Base-by-base conservation (phyloP, 1,284 basidiomycete genomes). In the Ustilago hordei region DNA sequence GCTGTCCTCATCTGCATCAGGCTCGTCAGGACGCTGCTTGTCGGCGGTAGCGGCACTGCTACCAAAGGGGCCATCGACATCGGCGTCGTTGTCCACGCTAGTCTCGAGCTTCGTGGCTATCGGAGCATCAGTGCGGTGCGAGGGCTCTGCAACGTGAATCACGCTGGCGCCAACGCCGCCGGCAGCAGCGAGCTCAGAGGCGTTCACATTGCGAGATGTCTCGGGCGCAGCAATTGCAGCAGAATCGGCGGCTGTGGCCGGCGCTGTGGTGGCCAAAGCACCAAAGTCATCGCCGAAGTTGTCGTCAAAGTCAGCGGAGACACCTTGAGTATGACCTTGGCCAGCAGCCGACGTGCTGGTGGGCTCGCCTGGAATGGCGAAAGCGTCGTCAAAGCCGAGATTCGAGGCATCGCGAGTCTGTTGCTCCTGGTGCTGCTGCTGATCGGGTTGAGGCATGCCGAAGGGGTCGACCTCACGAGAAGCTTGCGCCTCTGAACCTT, bases 311-410 rank as follows among this genome's bases (percentile, higher is more conserved):
- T 68, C 69, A 56, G 60, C 28, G 23, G 70, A 64, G 11, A 11
- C 32, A 15, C 55, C 45, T 23, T 60, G 70, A 7, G 56, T 45
- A 28, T 57, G 55, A 8, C 57, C 50, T 11, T 59, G 59, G 17
- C 84, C 85, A 32, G 75, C 70, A 1, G 84, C 54, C 12, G 86
- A 67, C 8, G 83, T 78, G 54, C 77, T 75, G 19, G 65, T 69
- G 17, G 78, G 43, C 34, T 81, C 69, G n/a, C 82, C 67, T n/a
- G 86, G 81, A 34, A 84, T 71, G 36, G 90, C 91, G 79, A 93
- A 93, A 5, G 91, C 89, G 84, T 92, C 91, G 65, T 91, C 79
- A 32, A 80, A 80, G n/a, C 67, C 73, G 23, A 63, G 54, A 31
- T 43, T 64, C 50, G 58, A 56, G 7, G 43, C 59, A 23, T 38